Conservation (phyloP, 2,329 filamentous ascomycete genomes). For the Coniochaeta hoffmannii region DNA sequence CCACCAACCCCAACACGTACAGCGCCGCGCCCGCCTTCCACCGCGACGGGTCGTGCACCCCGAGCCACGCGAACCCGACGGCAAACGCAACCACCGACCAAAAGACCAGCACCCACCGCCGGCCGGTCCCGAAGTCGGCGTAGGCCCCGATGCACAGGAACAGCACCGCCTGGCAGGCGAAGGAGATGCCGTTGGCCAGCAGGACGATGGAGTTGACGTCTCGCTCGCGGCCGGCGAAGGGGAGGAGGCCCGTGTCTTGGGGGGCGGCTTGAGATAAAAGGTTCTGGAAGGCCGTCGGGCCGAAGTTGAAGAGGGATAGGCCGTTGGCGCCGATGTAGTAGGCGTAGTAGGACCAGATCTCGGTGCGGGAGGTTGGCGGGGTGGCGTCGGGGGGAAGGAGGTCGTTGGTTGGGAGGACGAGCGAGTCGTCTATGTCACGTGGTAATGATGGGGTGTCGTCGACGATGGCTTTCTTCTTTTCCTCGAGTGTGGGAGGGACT, state of each 20-base stretch:
- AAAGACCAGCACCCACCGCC: conserved; percentile 54
- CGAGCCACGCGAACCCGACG: conserved; percentile 61
- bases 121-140: conserved; percentile 58
- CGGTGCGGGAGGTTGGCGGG: not conserved
- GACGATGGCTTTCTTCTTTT: not conserved
- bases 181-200: conserved; percentile 59
- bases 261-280: conserved; percentile 53
- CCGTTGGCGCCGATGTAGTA: conserved; percentile 65
- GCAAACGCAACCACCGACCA: conserved; percentile 54
- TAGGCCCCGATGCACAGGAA: conserved; percentile 45
- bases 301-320: conserved; percentile 55
- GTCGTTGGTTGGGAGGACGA: not conserved
- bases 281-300: conserved; percentile 58
- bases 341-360: conserved; percentile 15
- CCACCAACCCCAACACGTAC: conserved; percentile 60
- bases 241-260: conserved; percentile 41
- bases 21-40: conserved; percentile 55
- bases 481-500: not conserved
- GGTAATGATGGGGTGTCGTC: not conserved
- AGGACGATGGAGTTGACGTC: conserved; percentile 61
- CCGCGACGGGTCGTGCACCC: conserved; percentile 50
- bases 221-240: conserved; percentile 47
- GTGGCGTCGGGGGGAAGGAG: not conserved
- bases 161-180: conserved; percentile 55
- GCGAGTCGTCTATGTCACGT: no score